Evolutionary conservation across 108 stramenopile species (phyloP), one percentile per base, ranked within the genome.

Genomic region (Cyclotella sp.): DNA sequence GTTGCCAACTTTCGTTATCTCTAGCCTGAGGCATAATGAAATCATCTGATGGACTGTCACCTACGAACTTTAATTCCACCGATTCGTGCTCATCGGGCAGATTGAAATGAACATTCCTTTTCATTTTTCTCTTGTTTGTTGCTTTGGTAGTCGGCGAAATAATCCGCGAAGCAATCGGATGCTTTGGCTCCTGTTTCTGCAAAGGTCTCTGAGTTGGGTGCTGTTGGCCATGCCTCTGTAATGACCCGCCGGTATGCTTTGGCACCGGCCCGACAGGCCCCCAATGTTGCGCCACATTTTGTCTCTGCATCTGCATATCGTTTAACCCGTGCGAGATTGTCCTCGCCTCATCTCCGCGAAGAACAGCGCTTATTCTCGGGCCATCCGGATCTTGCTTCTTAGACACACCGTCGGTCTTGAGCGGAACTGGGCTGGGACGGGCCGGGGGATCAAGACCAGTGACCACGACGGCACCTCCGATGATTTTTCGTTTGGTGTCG

Each of bases 371-470:
- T 44, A 76, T 61, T 34, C 76, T 45, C 24, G 72, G 60, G 63
- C 79, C 72, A 44, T 44, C 46, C 39, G 62, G 68, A 34, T 73
- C 61, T 51, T 49, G 58, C 41, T 42, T 67, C 39, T 57, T 28
- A 7, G 34, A 15, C 24, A 34, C 26, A 43, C 5, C 10, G 11
- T 34, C 40, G 28, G 28, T 55, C 40, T 45, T 61, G 15, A 11
- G 39, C 42, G 10, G 58, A 19, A 59, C 28, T n/a, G 76, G 67
- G 54, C 79, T 80, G 24, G 72, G 67, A 21, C 79, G 44, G 26
- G 79, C 72, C 3, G 79, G 79, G 27, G 79, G 79, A 63, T 80
- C 79, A 22, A 73, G 29, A 22, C 79, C 79, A 13, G 61, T 80
- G 26, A 62, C 47, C 51, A 51, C 22, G 16, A 39, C 26, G 18